A percentile compares a stretch with the other conserved stretches of the same genome.
Conservation (phyloP, 805 yeast genomes). For the Metschnikowia continentalis region DNA sequence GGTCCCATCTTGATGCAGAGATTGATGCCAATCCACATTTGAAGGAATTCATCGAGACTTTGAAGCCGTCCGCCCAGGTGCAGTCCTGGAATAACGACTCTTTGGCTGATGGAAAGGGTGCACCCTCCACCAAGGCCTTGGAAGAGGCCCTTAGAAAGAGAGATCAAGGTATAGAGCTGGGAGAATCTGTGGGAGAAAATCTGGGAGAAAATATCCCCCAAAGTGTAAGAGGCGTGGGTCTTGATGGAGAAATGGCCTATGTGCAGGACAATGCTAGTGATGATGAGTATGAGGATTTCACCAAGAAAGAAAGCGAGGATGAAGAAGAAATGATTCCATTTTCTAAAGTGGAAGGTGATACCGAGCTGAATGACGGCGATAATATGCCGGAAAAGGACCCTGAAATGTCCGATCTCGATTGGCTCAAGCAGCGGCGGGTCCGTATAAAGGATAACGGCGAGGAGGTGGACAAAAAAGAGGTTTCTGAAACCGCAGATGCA, state of each 20-base stretch:
- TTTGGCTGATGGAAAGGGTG: conserved; percentile 43
- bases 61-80: conserved; percentile 68
- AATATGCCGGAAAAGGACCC: conserved; percentile 10
- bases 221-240: conserved; percentile 15
- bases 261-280: conserved; percentile 45
- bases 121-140: conserved; percentile 41
- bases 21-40: conserved; percentile 63
- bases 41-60: conserved; percentile 75
- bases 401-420: conserved; percentile 73
- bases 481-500: no score
- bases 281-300: conserved; percentile 50
- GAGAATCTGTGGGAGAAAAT: no score
- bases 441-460: conserved; percentile 50
- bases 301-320: conserved; percentile 32
- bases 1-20: conserved; percentile 50
- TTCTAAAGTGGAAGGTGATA: conserved; percentile 10
- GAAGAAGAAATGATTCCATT: conserved; percentile 51
- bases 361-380: neutral
- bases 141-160: conserved; percentile 38
- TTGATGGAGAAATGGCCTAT: conserved; percentile 24
- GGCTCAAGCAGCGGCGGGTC: conserved; percentile 74
- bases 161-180: conserved; percentile 11
- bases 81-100: conserved; percentile 75
- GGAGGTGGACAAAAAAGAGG: neutral
- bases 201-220: neutral